phyloP scores from a whole-genome alignment of 1,284 basidiomycete species.

The Marasmius oreades region DNA sequence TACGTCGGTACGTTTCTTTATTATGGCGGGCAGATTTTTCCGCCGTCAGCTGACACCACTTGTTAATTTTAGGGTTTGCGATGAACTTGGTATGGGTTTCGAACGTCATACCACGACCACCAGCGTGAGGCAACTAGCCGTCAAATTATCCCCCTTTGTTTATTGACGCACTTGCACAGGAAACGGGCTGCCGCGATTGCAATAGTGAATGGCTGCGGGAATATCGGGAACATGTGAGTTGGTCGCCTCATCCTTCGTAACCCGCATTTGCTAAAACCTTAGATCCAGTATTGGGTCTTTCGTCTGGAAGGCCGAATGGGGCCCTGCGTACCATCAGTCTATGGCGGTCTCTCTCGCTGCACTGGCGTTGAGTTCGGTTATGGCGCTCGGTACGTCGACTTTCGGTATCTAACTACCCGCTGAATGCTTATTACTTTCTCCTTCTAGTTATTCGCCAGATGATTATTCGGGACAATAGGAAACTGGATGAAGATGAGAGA shows the following conservation, averaged over 20 bases:
- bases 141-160: not conserved
- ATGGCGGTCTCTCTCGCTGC: conserved; percentile 44
- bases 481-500: conserved; percentile 42
- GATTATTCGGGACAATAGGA: conserved; percentile 40
- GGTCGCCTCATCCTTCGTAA: conserved; percentile 13
- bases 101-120: conserved; percentile 60
- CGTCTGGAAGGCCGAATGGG: conserved; percentile 48
- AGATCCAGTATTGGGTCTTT: conserved; percentile 44
- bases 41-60: not conserved
- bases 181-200: conserved; percentile 47
- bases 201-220: conserved; percentile 28
- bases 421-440: not conserved
- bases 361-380: conserved; percentile 32
- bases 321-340: conserved; percentile 47
- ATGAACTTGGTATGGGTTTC: conserved; percentile 63
- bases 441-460: conserved; percentile 42
- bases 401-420: too few relatives aligned
- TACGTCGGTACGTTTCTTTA: conserved; percentile 41
- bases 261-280: not conserved
- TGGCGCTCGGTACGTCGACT: conserved; percentile 33
- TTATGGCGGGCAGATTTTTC: not conserved
- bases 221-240: conserved; percentile 31
- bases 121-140: conserved; percentile 34
- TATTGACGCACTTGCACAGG: not conserved
- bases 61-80: conserved; percentile 42